Percentiles rank a stretch among this genome's conserved stretches.
Conservation (phyloP, 345 rosid genomes). For the Citrus sinensis region DVS_A1.0 CM039167.1:4064501-4065000, state of each 20-base stretch:
- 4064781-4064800: neutral
- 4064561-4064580: neutral
- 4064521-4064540: neutral
- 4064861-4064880: neutral
- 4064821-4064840: too few species aligned
- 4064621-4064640: conserved; percentile 96
- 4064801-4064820: too few species aligned
- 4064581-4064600: conserved; percentile 35
- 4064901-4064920: neutral
- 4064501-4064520: too few species aligned
- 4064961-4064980: neutral
- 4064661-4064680: conserved; percentile 88
- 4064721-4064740: conserved; percentile 3
- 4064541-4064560: neutral
- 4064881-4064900: neutral
- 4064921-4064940: neutral
- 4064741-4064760: too few species aligned
- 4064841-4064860: too few species aligned
- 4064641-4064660: conserved; percentile 86
- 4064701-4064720: conserved; percentile 89
- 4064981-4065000: conserved; percentile 60
- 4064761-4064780: neutral
- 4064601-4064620: conserved; percentile 85
- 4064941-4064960: neutral
- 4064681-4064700: conserved; percentile 83